Evolutionary conservation across 441 rosid genomes (phyloP).

Genomic region (Populus hybrid): DNA sequence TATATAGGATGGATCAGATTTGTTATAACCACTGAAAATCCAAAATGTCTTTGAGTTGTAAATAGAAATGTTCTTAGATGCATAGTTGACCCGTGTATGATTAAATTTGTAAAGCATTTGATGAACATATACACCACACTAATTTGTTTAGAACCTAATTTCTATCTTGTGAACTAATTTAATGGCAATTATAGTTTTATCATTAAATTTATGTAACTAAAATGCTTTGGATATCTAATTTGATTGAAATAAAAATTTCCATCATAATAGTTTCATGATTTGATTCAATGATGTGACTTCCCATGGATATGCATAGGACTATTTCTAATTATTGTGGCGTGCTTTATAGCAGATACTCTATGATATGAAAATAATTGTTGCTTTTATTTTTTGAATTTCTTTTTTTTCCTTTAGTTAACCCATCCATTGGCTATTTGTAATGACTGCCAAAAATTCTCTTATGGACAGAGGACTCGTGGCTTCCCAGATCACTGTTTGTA

Average conservation of each 20-base stretch:
- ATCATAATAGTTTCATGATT: background rate
- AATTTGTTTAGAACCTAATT: background rate
- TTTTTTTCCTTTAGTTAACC: background rate
- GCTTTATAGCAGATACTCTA: background rate
- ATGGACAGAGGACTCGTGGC: constrained; percentile 65
- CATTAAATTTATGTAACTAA: background rate
- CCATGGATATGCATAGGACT: background rate
- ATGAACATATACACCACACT: background rate
- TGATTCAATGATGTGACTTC: background rate
- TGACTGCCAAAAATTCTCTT: constrained; percentile 12
- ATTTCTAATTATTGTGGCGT: background rate
- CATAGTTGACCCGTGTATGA: background rate
- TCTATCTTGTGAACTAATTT: background rate
- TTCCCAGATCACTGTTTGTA: constrained; percentile 69
- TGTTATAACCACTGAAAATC: background rate
- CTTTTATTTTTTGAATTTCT: background rate
- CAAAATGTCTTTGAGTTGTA: background rate
- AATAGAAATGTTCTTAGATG: background rate
- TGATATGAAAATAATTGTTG: background rate
- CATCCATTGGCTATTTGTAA: background rate
- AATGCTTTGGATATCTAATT: background rate
- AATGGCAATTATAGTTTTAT: background rate
- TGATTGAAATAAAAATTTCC: background rate
- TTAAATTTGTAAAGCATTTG: background rate
- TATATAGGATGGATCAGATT: background rate